A percentile compares a stretch with the other conserved stretches of the same genome.
phyloP scores from a whole-genome alignment of 1,284 basidiomycete species.

The Ustilago hordei region DNA sequence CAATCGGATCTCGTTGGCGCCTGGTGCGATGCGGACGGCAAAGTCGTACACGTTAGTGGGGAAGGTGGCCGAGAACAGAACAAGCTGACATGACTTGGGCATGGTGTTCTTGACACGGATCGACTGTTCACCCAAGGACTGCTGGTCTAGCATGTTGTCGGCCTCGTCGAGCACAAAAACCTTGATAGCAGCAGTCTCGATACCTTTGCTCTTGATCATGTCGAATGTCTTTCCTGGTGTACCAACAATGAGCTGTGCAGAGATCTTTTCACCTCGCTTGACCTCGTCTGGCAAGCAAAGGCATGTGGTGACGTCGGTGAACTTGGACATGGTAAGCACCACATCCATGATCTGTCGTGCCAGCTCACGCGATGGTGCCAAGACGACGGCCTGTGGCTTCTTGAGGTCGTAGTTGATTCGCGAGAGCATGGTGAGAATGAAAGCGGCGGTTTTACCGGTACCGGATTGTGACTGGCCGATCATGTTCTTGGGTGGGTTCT shows the following conservation, averaged over 20 bases:
- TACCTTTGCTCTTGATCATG: constrained; percentile 73
- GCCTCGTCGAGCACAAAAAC: constrained; percentile 98
- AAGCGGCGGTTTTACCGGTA: constrained; percentile 98
- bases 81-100: constrained; percentile 80
- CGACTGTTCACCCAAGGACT: constrained; percentile 96
- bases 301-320: constrained; percentile 89
- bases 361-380: constrained; percentile 87
- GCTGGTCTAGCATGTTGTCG: constrained; percentile 97
- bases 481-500: constrained; percentile 95
- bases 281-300: constrained; percentile 88
- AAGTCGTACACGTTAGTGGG: constrained; percentile 90
- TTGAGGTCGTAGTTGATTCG: constrained; percentile 86
- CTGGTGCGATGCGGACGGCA: constrained; percentile 90
- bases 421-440: constrained; percentile 96
- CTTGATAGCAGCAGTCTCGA: constrained; percentile 82
- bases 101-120: constrained; percentile 88
- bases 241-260: constrained; percentile 92
- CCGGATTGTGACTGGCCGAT: constrained; percentile 99
- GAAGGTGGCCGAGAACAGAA: constrained; percentile 98
- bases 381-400: constrained; percentile 77
- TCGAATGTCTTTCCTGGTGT: constrained; percentile 96
- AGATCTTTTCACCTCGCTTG: constrained; percentile 79
- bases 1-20: constrained; percentile 95
- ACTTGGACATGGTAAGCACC: constrained; percentile 92
- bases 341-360: constrained; percentile 98